Percentiles rank a stretch among this genome's conserved stretches.
These are phyloP conservation scores for Comarum palustre DNA, from an alignment of 306 rosid genomes.

Conservation along the genomic window DNA sequence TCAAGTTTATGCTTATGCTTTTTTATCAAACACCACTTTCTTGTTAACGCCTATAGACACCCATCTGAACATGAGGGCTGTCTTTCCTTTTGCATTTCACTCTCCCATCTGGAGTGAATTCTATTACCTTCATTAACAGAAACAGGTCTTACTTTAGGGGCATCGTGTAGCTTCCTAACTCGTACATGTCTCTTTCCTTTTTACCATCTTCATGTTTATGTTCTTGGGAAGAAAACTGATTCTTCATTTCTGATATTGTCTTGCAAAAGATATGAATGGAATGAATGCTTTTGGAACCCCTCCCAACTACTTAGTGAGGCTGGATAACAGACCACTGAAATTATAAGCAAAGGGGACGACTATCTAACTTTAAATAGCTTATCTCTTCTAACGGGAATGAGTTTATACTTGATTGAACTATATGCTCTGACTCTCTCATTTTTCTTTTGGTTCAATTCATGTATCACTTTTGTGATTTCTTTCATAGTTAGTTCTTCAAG, in stretches of 20 bases:
- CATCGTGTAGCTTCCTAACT: slow-evolving; percentile 1
- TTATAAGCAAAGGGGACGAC: not conserved
- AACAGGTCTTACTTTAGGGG: not conserved
- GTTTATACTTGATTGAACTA: not conserved
- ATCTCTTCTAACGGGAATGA: not conserved
- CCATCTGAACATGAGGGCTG: not conserved
- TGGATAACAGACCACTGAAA: not conserved
- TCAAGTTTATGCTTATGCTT: not conserved
- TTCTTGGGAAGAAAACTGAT: not conserved
- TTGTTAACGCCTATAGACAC: not conserved
- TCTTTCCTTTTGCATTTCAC: not conserved
- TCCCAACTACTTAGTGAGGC: not conserved
- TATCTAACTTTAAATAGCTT: not conserved
- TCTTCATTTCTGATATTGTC: not conserved
- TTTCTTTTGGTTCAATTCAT: not conserved
- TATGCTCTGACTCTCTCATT: not conserved
- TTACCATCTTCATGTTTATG: not conserved
- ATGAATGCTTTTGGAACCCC: not conserved
- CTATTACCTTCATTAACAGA: not conserved
- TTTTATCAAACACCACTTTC: too few relatives aligned
- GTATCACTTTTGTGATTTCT: slow-evolving; percentile 4
- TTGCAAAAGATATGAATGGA: not conserved
- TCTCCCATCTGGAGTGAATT: slow-evolving; percentile 1
- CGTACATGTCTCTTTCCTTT: not conserved
- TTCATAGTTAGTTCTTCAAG: not conserved